Conservation (phyloP, 768 basidiomycete species). For the Galerina sulciceps region DNA sequence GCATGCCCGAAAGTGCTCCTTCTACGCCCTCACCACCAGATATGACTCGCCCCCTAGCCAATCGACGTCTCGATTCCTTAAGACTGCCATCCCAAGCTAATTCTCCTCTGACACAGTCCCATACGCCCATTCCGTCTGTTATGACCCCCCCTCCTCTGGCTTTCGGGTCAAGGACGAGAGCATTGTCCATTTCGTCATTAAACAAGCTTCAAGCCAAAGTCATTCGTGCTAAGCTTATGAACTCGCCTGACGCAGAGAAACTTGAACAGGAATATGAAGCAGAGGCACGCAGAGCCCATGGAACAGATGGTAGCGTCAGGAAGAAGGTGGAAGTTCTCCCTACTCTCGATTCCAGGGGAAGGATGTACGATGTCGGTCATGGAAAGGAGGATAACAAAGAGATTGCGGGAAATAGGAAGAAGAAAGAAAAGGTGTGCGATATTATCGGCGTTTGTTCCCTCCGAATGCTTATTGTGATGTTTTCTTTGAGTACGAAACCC, state of each 20-base stretch:
- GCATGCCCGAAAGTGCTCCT: constrained; percentile 53
- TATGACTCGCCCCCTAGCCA: constrained; percentile 37
- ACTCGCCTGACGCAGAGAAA: constrained; percentile 71
- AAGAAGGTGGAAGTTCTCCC: constrained; percentile 85
- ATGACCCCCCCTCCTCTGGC: constrained; percentile 69
- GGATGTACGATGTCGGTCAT: constrained; percentile 89
- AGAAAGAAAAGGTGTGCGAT: constrained; percentile 71
- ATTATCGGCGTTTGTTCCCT: constrained; percentile 1
- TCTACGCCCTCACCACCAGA: constrained; percentile 65
- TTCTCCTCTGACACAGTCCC: constrained; percentile 63
- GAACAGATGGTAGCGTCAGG: constrained; percentile 46
- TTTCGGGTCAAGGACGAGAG: constrained; percentile 41
- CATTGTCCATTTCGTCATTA: constrained; percentile 75
- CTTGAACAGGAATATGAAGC: constrained; percentile 88
- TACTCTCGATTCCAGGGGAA: constrained; percentile 82
- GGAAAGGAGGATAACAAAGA: constrained; percentile 61
- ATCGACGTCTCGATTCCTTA: constrained; percentile 63
- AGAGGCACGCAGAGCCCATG: constrained; percentile 57
- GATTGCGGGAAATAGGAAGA: constrained; percentile 74
- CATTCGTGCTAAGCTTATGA: constrained; percentile 87
- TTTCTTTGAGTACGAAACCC: constrained; percentile 73
- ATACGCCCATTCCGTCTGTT: constrained; percentile 89
- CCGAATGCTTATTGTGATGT: not conserved
- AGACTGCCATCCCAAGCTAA: constrained; percentile 61
- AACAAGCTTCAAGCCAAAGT: constrained; percentile 95